Evolutionary conservation across 1,139 yeast species (phyloP), one percentile per base, ranked within the genome.

Genomic region (Geotrichum phurueaensis): DNA sequence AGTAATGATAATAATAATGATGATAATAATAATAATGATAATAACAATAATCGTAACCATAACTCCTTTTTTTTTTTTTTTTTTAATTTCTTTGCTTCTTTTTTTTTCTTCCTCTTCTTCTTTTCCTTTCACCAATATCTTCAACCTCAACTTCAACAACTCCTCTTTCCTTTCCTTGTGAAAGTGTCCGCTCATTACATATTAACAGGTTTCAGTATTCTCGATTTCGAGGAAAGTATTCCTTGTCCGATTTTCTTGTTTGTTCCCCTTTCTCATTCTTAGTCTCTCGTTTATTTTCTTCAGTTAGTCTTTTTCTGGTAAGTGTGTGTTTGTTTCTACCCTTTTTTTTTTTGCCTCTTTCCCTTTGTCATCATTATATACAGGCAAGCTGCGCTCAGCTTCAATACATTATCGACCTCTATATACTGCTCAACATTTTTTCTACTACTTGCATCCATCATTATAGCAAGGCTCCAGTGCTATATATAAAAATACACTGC

Each of bases 191-290:
- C 39, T 33, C 45, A 18, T 53, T 56, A 27, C 29, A 6, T 6
- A 5, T 10, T 13, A 33, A 33, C 39, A 33, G 9, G 39, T 12
- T 33, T 33, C 39, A 33, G 39, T 33, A 10, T 33, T 33, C 39
- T 33, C 15, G 39, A 33, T 33, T 27, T 9, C 18, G 20, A 13
- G 10, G 22, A 20, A 50, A 45, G 29, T 18, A n/a, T 51, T 48
- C 22, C 52, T 51, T 31, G 31, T 43, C 45, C 27, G 49, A 20
- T 58, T 22, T 54, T 43, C 22, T 49, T 50, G 36, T 53, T 31
- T n/a, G 51, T 57, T n/a, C 25, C 22, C 31, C 15, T 27, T 20
- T 53, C 20, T 49, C 22, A 29, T 33, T 4, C 48, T 22, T 7
- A 52, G 20, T 48, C 51, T 15, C 22, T 48, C 51, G 27, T 33